Conservation (phyloP, 306 rosid species). For the Glycyrrhiza uralensis region DNA sequence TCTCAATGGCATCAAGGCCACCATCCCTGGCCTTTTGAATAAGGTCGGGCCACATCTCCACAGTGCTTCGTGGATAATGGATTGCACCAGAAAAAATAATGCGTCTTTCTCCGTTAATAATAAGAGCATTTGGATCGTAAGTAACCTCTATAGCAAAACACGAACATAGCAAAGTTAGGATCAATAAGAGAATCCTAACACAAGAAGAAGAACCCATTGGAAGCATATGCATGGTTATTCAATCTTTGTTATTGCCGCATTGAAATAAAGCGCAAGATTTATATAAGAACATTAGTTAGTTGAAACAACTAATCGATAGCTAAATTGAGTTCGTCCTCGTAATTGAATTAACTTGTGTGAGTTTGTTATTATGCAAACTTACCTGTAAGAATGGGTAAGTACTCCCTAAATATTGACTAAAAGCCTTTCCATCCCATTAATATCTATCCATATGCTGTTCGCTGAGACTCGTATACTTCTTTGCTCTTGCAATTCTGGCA, state of each 20-base stretch:
- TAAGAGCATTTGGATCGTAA: conserved; percentile 4
- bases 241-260: neutral
- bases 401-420: neutral
- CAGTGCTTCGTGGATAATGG: conserved; percentile 34
- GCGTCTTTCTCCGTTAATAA: conserved; percentile 27
- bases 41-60: conserved; percentile 31
- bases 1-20: conserved; percentile 37
- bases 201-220: neutral
- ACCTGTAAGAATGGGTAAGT: neutral
- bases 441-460: too few species aligned
- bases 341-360: neutral
- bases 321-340: neutral
- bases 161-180: neutral
- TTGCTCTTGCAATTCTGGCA: too few species aligned
- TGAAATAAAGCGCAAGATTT: neutral
- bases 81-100: conserved; percentile 30
- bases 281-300: neutral
- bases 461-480: too few species aligned
- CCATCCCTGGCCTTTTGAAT: conserved; percentile 26
- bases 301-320: neutral
- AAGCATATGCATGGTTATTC: too few species aligned
- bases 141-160: neutral
- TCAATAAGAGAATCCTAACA: neutral
- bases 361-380: neutral
- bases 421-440: neutral